These are phyloP conservation scores for Yarrowia galli DNA, from an alignment of 1,139 yeast genomes.

Conservation along the genomic window DNA sequence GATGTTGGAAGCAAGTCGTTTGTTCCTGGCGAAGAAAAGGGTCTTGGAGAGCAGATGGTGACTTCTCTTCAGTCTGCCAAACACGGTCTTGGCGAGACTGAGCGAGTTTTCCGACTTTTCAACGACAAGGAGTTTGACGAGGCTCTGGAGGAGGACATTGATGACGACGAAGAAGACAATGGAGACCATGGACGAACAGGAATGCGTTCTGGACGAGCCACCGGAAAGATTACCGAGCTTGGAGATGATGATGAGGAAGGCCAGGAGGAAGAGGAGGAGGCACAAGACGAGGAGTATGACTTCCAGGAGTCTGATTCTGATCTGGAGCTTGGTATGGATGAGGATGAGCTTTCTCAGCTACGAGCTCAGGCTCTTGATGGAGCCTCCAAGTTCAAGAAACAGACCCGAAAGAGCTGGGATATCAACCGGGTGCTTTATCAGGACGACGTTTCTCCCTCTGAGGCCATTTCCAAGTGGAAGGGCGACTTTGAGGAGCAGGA, in stretches of 20 bases:
- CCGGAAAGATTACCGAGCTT: constrained; percentile 50
- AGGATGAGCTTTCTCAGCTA: constrained; percentile 48
- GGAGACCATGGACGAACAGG: constrained; percentile 45
- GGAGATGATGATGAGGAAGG: constrained; percentile 52
- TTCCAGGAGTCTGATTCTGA: constrained; percentile 54
- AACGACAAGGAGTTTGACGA: constrained; percentile 55
- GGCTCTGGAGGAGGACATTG: constrained; percentile 54
- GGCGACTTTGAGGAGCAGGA: constrained; percentile 58
- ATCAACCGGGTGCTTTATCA: constrained; percentile 80
- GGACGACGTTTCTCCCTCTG: constrained; percentile 76
- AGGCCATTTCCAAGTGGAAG: constrained; percentile 79
- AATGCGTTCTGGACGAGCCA: constrained; percentile 47
- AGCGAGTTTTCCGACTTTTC: constrained; percentile 65
- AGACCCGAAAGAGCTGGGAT: constrained; percentile 67
- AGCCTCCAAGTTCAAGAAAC: constrained; percentile 42
- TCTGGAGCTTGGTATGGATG: constrained; percentile 54
- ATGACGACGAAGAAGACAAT: constrained; percentile 54
- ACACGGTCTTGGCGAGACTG: constrained; percentile 67
- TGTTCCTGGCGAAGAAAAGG: constrained; percentile 72
- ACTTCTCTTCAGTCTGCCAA: constrained; percentile 78
- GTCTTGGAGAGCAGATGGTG: constrained; percentile 82
- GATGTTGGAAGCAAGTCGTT: constrained; percentile 77
- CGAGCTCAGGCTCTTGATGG: constrained; percentile 51
- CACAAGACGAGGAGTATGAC: constrained; percentile 53
- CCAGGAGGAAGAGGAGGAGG: constrained; percentile 54